Evolutionary conservation across 306 rosid genomes (phyloP).

Genomic region (Albizia julibrissin): DNA sequence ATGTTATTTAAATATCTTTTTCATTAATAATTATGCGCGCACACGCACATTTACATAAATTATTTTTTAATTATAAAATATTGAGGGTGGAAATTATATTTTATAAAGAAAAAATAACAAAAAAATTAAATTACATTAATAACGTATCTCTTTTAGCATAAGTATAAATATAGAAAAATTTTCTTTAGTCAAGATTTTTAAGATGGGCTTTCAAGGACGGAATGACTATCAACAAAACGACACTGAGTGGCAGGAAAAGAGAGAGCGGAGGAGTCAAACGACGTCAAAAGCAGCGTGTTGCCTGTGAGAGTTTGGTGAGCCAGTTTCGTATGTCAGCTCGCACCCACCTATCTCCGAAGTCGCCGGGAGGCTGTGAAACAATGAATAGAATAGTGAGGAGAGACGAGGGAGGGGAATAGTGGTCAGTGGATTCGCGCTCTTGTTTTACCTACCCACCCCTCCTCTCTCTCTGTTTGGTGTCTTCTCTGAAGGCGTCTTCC

Average conservation of each 20-base stretch:
- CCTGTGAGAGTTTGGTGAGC: constrained; percentile 12
- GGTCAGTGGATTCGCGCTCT: neutral
- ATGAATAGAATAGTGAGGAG: neutral
- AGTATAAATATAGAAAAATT: neutral
- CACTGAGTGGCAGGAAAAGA: neutral
- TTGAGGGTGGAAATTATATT: no score
- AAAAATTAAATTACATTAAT: no score
- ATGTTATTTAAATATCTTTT: no score
- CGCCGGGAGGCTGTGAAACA: neutral
- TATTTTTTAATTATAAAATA: no score
- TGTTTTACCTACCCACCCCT: constrained; percentile 30
- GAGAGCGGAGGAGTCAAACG: constrained; percentile 2
- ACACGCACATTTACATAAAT: no score
- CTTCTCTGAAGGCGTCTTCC: neutral
- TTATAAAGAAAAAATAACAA: no score
- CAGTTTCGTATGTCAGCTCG: neutral
- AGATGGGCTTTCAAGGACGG: neutral
- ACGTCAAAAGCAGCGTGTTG: neutral
- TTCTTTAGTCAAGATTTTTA: neutral
- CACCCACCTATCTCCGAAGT: neutral
- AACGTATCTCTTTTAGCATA: no score
- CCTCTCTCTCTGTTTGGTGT: neutral
- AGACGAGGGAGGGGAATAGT: neutral
- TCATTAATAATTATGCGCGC: no score
- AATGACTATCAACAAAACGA: constrained; percentile 1